Evolutionary conservation across 495 filamentous ascomycete species (phyloP).

Genomic region (Opeltia flavorubescens): DNA sequence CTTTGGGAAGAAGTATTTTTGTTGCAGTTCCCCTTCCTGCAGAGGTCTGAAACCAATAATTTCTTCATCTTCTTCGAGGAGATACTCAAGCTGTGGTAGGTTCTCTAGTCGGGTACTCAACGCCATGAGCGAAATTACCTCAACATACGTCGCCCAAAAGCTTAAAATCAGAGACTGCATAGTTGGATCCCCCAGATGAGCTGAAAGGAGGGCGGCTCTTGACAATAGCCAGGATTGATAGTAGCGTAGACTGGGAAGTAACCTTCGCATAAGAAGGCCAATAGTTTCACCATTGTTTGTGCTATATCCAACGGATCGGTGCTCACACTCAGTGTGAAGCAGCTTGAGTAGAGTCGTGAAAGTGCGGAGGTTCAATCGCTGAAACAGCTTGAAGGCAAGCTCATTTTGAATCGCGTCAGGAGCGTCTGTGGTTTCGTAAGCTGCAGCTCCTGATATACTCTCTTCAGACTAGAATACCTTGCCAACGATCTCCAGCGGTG

Average conservation of each 20-base stretch:
- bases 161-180: constrained; percentile 47
- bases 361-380: constrained; percentile 69
- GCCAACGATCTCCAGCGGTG: constrained; percentile 45
- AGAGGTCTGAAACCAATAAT: constrained; percentile 64
- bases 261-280: constrained; percentile 45
- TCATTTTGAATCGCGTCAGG: constrained; percentile 23
- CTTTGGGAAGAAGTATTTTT: constrained; percentile 31
- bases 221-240: constrained; percentile 60
- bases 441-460: background rate
- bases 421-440: constrained; percentile 19
- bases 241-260: constrained; percentile 55
- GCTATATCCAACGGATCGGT: constrained; percentile 35
- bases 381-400: constrained; percentile 54
- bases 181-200: constrained; percentile 38
- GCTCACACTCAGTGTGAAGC: constrained; percentile 52
- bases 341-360: constrained; percentile 65
- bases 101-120: constrained; percentile 43
- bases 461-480: constrained; percentile 32
- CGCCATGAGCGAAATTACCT: constrained; percentile 47
- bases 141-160: constrained; percentile 60
- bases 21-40: constrained; percentile 31
- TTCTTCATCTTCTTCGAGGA: constrained; percentile 65
- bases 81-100: constrained; percentile 46
- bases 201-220: constrained; percentile 33
- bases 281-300: constrained; percentile 26